Evolutionary conservation across 2,329 filamentous ascomycete species (phyloP), one percentile per base, ranked within the genome.

Genomic region (Zymoseptoria brevis): DNA sequence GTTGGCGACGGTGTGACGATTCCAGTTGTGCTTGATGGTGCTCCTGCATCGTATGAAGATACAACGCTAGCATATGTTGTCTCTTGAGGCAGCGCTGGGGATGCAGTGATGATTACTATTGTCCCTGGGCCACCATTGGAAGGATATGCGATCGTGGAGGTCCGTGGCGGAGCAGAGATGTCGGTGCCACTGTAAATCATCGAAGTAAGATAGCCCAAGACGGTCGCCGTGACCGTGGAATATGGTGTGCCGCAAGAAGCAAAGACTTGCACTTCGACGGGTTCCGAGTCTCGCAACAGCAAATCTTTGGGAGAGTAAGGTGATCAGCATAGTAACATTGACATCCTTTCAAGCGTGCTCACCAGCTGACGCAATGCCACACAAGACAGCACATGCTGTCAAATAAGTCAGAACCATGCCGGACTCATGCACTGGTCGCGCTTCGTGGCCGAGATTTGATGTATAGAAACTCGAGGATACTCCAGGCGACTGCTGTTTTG

Each of bases 1-100:
- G 48, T 21, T 48, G 35, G 41, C 45, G 45, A 62, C 55, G 57
- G 54, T 58, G 59, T 54, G 16, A 50, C 16, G 13, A 16, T n/a
- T 19, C 11, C 45, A 50, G 45, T 50, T 50, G 16, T 19, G 45
- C 45, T 50, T n/a, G 45, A 19, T 19, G 45, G 11, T n/a, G 16
- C 19, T 50, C 45, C 45, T 29, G 26, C 26, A 8, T 29, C 26
- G 26, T 29, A 29, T 29, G 26, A 29, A 29, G 26, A 29, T 29
- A 29, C 8, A 29, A 29, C 7, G 26, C 26, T 8, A 29, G 26
- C 26, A 29, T 29, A 1, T 29, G 26, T 8, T 29, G 26, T 29
- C 5, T 29, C 26, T 29, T 29, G 26, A 29, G 26, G 26, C 26
- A 29, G 26, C 26, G 26, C 26, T 2, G 26, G 26, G 19, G 45